Evolutionary conservation across 2,329 filamentous ascomycete genomes (phyloP).

Genomic region (Xylaria sp.): DNA sequence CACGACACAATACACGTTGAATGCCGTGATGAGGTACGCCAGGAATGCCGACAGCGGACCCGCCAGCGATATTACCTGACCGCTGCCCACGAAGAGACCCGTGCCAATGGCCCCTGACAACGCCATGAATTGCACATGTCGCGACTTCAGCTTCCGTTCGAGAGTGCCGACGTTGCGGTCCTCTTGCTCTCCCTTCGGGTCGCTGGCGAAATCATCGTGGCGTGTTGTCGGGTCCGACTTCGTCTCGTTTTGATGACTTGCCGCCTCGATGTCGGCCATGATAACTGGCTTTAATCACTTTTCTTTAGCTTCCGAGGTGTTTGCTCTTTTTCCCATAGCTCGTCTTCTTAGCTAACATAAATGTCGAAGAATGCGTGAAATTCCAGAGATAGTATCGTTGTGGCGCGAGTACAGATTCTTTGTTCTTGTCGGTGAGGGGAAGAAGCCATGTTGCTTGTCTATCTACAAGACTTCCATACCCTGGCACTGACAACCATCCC

Average conservation of each 20-base stretch:
- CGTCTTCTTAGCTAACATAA: background rate
- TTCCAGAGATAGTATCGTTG: background rate
- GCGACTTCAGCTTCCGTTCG: constrained; percentile 54
- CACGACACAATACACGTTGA: constrained; percentile 62
- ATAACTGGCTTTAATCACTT: background rate
- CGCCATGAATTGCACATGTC: constrained; percentile 60
- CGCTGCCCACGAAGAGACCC: constrained; percentile 58
- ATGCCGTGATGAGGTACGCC: constrained; percentile 57
- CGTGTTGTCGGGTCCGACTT: constrained; percentile 23
- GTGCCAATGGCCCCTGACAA: constrained; percentile 61
- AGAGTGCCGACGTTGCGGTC: constrained; percentile 52
- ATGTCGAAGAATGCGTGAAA: background rate
- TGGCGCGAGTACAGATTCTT: background rate
- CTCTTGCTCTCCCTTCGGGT: constrained; percentile 45
- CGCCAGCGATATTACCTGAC: constrained; percentile 56
- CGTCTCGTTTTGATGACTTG: constrained; percentile 28
- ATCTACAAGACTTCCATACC: constrained; percentile 21
- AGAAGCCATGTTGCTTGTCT: constrained; percentile 11
- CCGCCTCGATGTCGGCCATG: constrained; percentile 45
- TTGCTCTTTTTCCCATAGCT: background rate
- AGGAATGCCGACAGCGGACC: constrained; percentile 57
- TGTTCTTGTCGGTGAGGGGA: constrained; percentile 18
- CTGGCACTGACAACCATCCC: constrained; percentile 4
- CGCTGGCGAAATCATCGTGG: constrained; percentile 39
- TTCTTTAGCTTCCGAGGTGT: too few relatives aligned